Percentiles rank a stretch among this genome's conserved stretches.
Conservation (phyloP, 257 asterid species). For the Nicotiana noctiflora region DNA sequence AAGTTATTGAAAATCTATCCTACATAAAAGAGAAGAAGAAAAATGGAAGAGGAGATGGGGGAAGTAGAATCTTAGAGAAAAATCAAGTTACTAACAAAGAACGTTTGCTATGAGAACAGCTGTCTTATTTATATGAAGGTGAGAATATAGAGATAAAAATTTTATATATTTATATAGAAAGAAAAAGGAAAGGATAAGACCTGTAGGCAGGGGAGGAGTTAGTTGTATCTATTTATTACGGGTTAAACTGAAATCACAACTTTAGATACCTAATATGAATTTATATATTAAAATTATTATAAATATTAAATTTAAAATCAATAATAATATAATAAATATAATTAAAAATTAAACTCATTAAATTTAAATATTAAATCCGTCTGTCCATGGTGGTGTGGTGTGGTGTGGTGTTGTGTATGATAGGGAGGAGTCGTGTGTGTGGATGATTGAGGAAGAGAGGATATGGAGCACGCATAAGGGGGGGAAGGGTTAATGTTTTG, state of each 20-base stretch:
- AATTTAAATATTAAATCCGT: too few species aligned
- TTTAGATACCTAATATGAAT: too few species aligned
- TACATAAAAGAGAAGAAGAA: not conserved
- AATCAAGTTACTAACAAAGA: slow-evolving; percentile 15
- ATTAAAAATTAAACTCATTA: too few species aligned
- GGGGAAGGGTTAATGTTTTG: not conserved
- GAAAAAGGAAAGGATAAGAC: not conserved
- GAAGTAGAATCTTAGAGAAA: slow-evolving; percentile 5
- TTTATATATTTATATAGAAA: not conserved
- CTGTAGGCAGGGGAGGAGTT: too few species aligned
- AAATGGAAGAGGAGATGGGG: not conserved
- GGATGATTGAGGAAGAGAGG: not conserved
- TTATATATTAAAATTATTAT: too few species aligned
- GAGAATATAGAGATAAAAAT: slow-evolving; percentile 1
- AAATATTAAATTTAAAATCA: too few species aligned
- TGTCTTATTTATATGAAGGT: slow-evolving; percentile 42
- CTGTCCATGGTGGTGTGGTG: too few species aligned
- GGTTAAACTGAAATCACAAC: too few species aligned
- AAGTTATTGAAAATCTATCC: too few species aligned
- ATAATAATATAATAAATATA: too few species aligned
- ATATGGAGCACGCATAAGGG: slow-evolving; percentile 22
- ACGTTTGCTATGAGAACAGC: not conserved
- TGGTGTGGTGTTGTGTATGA: not conserved
- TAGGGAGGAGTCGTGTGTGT: not conserved
- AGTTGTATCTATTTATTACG: too few species aligned